Evolutionary conservation across 805 yeast species (phyloP).

Genomic region (Saccharomyces paradoxus): DNA sequence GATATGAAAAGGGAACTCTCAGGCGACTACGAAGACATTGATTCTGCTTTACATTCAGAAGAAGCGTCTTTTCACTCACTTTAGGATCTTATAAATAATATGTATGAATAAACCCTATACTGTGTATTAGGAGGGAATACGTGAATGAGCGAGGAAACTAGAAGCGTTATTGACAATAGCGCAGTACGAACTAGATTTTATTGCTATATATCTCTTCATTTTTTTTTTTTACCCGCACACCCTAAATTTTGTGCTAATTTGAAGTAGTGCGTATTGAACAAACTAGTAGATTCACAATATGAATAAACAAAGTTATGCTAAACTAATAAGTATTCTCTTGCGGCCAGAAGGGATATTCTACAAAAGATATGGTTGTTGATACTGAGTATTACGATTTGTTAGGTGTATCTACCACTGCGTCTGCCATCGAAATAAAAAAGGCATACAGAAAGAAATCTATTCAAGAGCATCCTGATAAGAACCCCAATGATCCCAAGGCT

Average conservation of each 20-base stretch:
- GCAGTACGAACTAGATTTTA: neutral
- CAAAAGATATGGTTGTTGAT: conserved; percentile 55
- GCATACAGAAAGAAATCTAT: conserved; percentile 74
- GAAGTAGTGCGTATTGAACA: neutral
- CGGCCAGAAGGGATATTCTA: neutral
- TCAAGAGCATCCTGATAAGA: conserved; percentile 74
- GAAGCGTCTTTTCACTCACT: conserved; percentile 1
- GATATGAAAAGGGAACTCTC: conserved; percentile 8
- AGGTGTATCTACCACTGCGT: conserved; percentile 50
- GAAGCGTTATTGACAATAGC: neutral
- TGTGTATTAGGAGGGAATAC: neutral
- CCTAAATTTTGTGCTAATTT: neutral
- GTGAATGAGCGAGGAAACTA: neutral
- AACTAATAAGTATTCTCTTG: neutral
- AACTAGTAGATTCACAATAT: neutral
- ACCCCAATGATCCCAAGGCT: conserved; percentile 67
- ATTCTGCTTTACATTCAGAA: neutral
- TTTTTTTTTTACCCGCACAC: neutral
- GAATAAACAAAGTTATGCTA: neutral
- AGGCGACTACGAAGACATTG: neutral
- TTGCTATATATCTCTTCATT: neutral
- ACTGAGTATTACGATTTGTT: conserved; percentile 64
- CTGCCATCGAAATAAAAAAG: conserved; percentile 61
- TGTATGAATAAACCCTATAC: neutral
- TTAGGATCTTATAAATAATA: neutral